A percentile compares a stretch with the other conserved stretches of the same genome.
These are phyloP conservation scores for Botrytis aclada DNA, from an alignment of 2,329 filamentous ascomycete genomes.

Conservation along the genomic window DNA sequence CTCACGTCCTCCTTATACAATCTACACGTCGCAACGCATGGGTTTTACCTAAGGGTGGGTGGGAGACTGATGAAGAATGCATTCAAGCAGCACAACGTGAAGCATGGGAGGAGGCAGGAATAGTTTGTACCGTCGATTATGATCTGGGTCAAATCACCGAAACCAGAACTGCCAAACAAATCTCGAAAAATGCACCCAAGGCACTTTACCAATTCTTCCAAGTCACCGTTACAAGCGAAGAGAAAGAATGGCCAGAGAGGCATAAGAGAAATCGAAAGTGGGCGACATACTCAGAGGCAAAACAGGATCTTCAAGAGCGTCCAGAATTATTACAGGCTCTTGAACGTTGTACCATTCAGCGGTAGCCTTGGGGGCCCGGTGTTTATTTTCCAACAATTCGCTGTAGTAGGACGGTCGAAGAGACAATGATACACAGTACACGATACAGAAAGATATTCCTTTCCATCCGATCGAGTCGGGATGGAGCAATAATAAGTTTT, in stretches of 20 bases:
- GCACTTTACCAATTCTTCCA: slow-evolving; percentile 80
- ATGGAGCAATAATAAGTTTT: neutral
- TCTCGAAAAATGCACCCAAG: slow-evolving; percentile 59
- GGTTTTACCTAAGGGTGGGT: slow-evolving; percentile 97
- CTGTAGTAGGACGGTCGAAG: slow-evolving; percentile 23
- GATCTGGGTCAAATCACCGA: slow-evolving; percentile 87
- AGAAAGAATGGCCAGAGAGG: slow-evolving; percentile 87
- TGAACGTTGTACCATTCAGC: slow-evolving; percentile 56
- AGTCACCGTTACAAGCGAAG: slow-evolving; percentile 81
- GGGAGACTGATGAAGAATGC: slow-evolving; percentile 91
- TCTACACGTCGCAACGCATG: slow-evolving; percentile 87
- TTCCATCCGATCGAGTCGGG: neutral
- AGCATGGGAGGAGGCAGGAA: slow-evolving; percentile 97
- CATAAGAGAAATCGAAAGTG: slow-evolving; percentile 88
- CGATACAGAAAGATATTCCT: neutral
- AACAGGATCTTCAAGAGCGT: slow-evolving; percentile 68
- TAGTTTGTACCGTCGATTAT: slow-evolving; percentile 77
- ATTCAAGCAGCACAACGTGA: slow-evolving; percentile 82
- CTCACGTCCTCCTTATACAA: slow-evolving; percentile 88
- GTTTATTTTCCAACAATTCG: slow-evolving; percentile 28
- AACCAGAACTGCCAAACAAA: slow-evolving; percentile 73
- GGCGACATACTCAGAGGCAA: slow-evolving; percentile 84
- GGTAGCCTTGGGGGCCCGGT: slow-evolving; percentile 41
- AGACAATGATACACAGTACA: neutral
- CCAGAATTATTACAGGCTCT: slow-evolving; percentile 89